These are phyloP conservation scores for Daldinia grandis DNA, from an alignment of 495 filamentous ascomycete genomes.

Conservation along the genomic window DNA sequence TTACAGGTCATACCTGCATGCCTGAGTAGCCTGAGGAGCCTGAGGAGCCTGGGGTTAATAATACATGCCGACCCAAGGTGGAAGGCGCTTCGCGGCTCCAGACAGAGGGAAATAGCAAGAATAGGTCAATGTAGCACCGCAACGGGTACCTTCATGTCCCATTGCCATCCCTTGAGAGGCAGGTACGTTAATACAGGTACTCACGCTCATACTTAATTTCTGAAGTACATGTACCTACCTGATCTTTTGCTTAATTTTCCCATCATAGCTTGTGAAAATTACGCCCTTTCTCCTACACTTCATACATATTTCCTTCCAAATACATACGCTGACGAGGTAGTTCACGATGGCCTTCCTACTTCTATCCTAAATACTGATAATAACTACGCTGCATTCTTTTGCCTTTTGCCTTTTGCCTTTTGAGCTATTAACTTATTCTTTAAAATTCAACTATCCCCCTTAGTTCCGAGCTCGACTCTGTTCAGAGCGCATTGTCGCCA, in stretches of 20 bases:
- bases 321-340: slow-evolving; percentile 1
- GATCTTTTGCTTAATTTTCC: slow-evolving; percentile 11
- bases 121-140: slow-evolving; percentile 25
- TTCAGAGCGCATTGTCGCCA: slow-evolving; percentile 20
- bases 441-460: slow-evolving; percentile 3
- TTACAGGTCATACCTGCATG: background rate
- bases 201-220: background rate
- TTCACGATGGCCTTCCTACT: slow-evolving; percentile 1
- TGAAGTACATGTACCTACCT: background rate
- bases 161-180: slow-evolving; percentile 28
- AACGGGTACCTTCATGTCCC: slow-evolving; percentile 22
- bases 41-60: slow-evolving; percentile 2
- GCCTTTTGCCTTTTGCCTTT: slow-evolving; percentile 17
- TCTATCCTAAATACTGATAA: slow-evolving; percentile 14
- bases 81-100: slow-evolving; percentile 39
- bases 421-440: slow-evolving; percentile 22
- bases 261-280: slow-evolving; percentile 17
- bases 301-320: slow-evolving; percentile 10
- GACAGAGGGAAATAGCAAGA: slow-evolving; percentile 10
- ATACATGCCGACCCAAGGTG: slow-evolving; percentile 26
- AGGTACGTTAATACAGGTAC: slow-evolving; percentile 13
- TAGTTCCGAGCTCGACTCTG: slow-evolving; percentile 12
- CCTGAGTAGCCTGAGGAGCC: background rate
- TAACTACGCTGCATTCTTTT: slow-evolving; percentile 8
- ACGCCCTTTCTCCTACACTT: slow-evolving; percentile 15